Evolutionary conservation across 495 filamentous ascomycete genomes (phyloP).

Genomic region (Diplogelasinospora grovesii): DNA sequence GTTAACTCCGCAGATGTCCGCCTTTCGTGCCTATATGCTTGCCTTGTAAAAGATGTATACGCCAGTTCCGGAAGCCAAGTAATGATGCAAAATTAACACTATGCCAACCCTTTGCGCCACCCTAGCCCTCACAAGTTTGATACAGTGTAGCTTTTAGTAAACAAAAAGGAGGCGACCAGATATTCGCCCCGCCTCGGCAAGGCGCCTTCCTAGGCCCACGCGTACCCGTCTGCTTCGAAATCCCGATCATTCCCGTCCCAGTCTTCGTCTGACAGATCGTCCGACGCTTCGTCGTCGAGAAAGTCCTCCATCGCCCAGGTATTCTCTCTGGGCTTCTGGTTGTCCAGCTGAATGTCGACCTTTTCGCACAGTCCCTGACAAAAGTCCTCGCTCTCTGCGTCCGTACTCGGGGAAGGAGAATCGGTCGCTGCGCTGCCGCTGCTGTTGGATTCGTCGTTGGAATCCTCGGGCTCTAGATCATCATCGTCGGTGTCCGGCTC

Average conservation of each 20-base stretch:
- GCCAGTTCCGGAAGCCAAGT: too few relatives aligned
- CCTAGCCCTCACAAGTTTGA: too few relatives aligned
- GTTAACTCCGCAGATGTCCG: too few relatives aligned
- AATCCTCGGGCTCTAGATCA: conserved; percentile 5
- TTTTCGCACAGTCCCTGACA: conserved; percentile 74
- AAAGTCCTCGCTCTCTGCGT: too few relatives aligned
- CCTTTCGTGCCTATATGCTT: too few relatives aligned
- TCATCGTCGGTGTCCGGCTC: conserved; percentile 33
- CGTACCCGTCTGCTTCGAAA: conserved; percentile 17
- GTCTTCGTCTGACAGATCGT: conserved; percentile 59
- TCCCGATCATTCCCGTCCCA: conserved; percentile 61
- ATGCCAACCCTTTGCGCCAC: too few relatives aligned
- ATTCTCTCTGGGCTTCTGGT: conserved; percentile 67
- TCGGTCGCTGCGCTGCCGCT: not conserved
- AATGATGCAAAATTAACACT: too few relatives aligned
- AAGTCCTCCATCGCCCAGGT: conserved; percentile 74
- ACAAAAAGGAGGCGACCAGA: too few relatives aligned
- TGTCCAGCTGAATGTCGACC: conserved; percentile 77
- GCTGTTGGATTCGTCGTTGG: not conserved
- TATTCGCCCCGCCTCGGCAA: too few relatives aligned
- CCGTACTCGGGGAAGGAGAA: conserved; percentile 1
- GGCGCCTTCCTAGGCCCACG: too few relatives aligned
- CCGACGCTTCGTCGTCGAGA: conserved; percentile 57
- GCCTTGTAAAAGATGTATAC: too few relatives aligned
- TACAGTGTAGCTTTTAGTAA: too few relatives aligned